Evolutionary conservation across 257 asterid genomes (phyloP), one percentile per base, ranked within the genome.

Genomic region (Ilex aquifolium): DNA sequence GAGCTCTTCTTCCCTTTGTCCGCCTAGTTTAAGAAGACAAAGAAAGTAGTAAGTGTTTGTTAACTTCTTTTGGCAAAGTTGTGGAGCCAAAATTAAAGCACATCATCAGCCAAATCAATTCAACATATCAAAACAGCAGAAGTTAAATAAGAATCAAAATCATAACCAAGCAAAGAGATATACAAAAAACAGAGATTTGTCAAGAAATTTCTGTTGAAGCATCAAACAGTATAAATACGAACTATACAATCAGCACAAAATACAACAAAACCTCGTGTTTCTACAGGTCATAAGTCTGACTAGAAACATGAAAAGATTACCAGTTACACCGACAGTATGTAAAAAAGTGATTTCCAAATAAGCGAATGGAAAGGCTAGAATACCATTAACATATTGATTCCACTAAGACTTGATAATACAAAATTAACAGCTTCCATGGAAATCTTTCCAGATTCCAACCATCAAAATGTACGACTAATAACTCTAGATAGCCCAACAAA

Each of bases 1-100:
- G 67, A 66, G 65, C 69, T 67, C 85, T 85, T 67, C 84, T 85
- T 65, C 75, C 88, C 62, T 70, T 83, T 61, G 80, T 55, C 68
- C 72, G 63, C 88, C 96, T 91, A 14, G 30, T 3, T 53, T n/a
- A 53, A 36, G 42, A 36, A 36, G 52, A 50, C 7, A 60, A 66
- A 57, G 70, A 40, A 31, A 52, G 59, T 61, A 49, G 14, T 7
- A 65, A 59, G 16, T 27, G 14, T n/a, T 32, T 58, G 36, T 3
- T 49, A 49, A 49, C 54, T 11, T 49, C 17, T 4, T 8, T 4
- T 36, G 42, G 42, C 27, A 36, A 36, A 36, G 8, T 36, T 36
- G 42, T 36, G 8, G 42, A 36, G 42, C 8, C 5, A 36, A 36
- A 36, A 36, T 36, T 36, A 36, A 21, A 4, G 5, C 42, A 4